A percentile compares a stretch with the other conserved stretches of the same genome.
Conservation (phyloP, 176 grass and related monocot species). For the Raddia distichophylla region DNA sequence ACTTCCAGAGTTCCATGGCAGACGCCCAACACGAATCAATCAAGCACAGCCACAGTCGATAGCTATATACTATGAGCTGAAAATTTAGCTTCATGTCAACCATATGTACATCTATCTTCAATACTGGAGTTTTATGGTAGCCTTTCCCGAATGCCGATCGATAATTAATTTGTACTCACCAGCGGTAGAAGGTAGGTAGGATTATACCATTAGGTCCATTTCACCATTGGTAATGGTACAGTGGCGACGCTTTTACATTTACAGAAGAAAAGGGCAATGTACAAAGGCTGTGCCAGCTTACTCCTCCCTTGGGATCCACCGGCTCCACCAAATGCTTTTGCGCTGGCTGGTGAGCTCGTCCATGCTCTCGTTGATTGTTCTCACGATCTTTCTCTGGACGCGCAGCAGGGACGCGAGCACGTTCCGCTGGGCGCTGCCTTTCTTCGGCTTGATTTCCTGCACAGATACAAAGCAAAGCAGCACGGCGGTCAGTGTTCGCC, state of each 20-base stretch:
- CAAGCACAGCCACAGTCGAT: neutral
- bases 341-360: conserved; percentile 61
- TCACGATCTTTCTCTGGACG: conserved; percentile 74
- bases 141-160: neutral
- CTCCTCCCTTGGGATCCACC: conserved; percentile 94
- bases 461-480: conserved; percentile 13
- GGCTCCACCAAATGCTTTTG: conserved; percentile 98
- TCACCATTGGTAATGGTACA: conserved; percentile 34
- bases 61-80: neutral
- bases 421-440: conserved; percentile 63
- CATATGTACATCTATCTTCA: conserved; percentile 48
- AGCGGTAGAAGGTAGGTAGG: conserved; percentile 16
- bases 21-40: neutral
- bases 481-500: conserved; percentile 13
- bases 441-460: conserved; percentile 89
- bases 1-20: conserved; percentile 13
- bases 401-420: conserved; percentile 76
- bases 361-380: conserved; percentile 89
- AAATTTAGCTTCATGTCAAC: neutral
- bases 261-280: conserved; percentile 21
- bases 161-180: conserved; percentile 43
- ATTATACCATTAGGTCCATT: neutral
- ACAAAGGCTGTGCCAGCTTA: conserved; percentile 36
- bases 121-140: conserved; percentile 1
- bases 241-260: conserved; percentile 18